Evolutionary conservation across 2,329 filamentous ascomycete genomes (phyloP).

Genomic region (Juglanconis juglandina): DNA sequence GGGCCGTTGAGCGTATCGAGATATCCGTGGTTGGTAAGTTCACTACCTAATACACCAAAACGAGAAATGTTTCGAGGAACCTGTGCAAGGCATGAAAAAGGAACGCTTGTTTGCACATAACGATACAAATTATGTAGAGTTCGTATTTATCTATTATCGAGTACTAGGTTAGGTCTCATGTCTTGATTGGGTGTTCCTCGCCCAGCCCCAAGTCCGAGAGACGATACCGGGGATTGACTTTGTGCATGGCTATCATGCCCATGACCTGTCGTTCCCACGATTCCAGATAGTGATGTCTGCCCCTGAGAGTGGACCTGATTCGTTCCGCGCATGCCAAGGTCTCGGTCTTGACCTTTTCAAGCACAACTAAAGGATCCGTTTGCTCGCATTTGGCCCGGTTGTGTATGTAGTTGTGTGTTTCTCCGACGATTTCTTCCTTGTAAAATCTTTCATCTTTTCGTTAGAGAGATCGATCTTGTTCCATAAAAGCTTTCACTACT

Average conservation of each 20-base stretch:
- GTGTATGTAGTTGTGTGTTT: conserved; percentile 1
- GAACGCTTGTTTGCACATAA: no score
- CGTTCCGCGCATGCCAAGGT: background rate
- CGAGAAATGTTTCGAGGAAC: no score
- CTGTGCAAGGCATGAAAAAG: no score
- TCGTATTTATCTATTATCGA: background rate
- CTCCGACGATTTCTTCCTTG: background rate
- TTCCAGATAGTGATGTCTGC: background rate
- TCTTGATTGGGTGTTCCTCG: background rate
- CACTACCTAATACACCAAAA: no score
- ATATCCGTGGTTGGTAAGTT: no score
- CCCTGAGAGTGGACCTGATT: background rate
- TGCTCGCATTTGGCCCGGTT: background rate
- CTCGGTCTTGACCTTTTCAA: background rate
- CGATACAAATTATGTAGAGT: no score
- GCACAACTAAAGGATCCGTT: background rate
- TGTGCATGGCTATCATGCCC: conserved; percentile 2
- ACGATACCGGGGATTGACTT: background rate
- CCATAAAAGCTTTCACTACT: background rate
- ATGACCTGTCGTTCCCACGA: conserved; percentile 1
- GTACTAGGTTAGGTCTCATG: background rate
- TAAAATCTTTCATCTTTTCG: background rate
- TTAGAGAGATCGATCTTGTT: background rate
- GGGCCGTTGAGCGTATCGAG: no score
- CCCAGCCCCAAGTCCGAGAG: background rate